Conservation (phyloP, 164 flowering plant genomes). For the Macadamia integrifolia region DNA sequence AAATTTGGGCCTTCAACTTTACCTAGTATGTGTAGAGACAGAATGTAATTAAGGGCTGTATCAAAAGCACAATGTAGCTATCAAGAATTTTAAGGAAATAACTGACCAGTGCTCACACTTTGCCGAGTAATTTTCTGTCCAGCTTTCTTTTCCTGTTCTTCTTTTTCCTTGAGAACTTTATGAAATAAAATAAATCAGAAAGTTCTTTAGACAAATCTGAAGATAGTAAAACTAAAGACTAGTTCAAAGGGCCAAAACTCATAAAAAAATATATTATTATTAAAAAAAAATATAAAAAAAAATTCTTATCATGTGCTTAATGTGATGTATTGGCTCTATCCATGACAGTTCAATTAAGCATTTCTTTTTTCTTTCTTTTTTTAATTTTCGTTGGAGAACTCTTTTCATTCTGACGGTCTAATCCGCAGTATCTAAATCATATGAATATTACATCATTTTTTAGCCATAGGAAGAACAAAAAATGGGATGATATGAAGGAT, state of each 20-base stretch:
- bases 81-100: background rate
- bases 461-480: no score
- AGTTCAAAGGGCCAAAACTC: background rate
- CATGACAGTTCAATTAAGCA: no score
- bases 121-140: conserved; percentile 33
- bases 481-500: no score
- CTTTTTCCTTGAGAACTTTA: conserved; percentile 65
- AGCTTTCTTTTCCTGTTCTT: conserved; percentile 75
- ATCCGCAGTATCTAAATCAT: no score
- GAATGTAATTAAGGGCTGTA: background rate
- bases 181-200: conserved; percentile 11
- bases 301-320: no score
- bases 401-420: no score
- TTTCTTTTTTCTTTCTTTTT: no score
- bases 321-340: no score
- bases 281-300: no score
- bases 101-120: conserved; percentile 44
- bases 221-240: background rate
- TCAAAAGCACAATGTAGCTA: background rate
- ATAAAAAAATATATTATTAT: no score
- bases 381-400: no score
- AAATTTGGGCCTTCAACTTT: conserved; percentile 79
- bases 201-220: background rate
- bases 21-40: conserved; percentile 29
- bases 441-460: no score